Conservation (phyloP, 129 eudicot genomes). For the Flaveria trinervia region DNA sequence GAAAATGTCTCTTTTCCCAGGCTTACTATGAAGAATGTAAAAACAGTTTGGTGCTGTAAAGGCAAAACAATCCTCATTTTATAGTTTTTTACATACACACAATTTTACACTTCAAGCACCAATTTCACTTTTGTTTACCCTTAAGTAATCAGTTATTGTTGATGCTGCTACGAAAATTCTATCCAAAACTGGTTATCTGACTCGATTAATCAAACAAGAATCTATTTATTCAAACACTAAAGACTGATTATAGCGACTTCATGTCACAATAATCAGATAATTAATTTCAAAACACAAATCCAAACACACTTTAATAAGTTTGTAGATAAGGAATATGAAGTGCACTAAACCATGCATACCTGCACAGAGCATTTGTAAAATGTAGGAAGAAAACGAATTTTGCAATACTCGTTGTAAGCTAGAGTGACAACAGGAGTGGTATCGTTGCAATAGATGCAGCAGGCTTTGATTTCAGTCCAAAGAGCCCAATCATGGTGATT, state of each 20-base stretch:
- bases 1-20: background rate
- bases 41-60: background rate
- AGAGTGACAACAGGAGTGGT: constrained; percentile 60
- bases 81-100: background rate
- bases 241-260: background rate
- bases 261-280: background rate
- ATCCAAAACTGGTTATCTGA: background rate
- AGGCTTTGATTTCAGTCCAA: constrained; percentile 89
- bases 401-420: constrained; percentile 85
- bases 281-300: background rate
- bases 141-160: background rate
- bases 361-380: constrained; percentile 60
- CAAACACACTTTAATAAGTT: background rate
- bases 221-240: background rate
- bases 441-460: constrained; percentile 76
- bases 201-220: background rate
- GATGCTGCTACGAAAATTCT: background rate
- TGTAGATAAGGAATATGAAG: background rate
- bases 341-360: constrained; percentile 40
- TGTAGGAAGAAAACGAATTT: constrained; percentile 85
- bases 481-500: constrained; percentile 93
- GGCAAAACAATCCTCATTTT: background rate
- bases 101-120: constrained; percentile 4
- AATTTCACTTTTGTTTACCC: background rate
- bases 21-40: background rate